These are phyloP conservation scores for Cladosporium halotolerans DNA, from an alignment of 2,329 filamentous ascomycete genomes.

Conservation along the genomic window DNA sequence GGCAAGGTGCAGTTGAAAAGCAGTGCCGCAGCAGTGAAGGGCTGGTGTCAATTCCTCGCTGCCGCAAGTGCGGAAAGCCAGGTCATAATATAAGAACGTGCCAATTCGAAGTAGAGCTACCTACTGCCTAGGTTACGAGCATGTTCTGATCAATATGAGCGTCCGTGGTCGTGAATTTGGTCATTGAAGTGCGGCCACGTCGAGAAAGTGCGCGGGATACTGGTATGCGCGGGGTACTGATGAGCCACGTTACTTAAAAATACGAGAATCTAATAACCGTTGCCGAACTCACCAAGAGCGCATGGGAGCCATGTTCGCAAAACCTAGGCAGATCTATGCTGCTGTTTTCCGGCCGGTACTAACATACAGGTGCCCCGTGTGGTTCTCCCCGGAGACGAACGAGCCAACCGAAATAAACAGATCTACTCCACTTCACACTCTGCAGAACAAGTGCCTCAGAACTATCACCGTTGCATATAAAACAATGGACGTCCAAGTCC, in stretches of 20 bases:
- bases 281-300: neutral
- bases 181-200: neutral
- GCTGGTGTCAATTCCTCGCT: neutral
- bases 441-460: conserved; percentile 10
- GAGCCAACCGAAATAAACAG: conserved; percentile 1
- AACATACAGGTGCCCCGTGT: neutral
- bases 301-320: neutral
- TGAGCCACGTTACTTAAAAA: neutral
- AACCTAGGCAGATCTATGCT: neutral
- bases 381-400: neutral
- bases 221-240: neutral
- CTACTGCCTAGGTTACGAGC: neutral
- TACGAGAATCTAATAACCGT: too few species aligned
- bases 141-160: neutral
- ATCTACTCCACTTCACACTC: conserved; percentile 10
- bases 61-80: neutral
- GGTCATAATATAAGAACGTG: neutral
- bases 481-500: conserved; percentile 6
- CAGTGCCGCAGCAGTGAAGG: neutral
- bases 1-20: neutral
- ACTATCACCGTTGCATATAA: too few species aligned
- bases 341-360: neutral
- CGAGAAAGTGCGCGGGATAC: too few species aligned
- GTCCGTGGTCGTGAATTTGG: neutral
- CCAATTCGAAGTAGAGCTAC: neutral